phyloP scores from a whole-genome alignment of 2,329 filamentous ascomycete species.

The Neopestalotiopsis clavispora region DNA sequence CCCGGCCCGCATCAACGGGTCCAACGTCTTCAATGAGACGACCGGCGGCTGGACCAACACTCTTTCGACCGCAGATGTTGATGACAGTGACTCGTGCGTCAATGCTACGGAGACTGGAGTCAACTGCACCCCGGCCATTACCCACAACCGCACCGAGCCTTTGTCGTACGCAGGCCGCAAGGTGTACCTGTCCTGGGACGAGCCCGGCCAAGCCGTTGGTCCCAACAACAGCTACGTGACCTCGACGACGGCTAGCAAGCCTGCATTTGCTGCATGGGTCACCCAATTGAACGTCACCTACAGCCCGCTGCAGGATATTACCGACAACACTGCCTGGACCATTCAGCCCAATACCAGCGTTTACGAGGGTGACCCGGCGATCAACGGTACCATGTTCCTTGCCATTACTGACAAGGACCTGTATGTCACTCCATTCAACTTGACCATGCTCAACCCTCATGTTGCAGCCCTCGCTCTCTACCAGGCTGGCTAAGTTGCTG shows the following conservation, averaged over 20 bases:
- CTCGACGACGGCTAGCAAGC: slow-evolving; percentile 57
- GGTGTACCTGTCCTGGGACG: slow-evolving; percentile 76
- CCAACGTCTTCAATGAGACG: slow-evolving; percentile 67
- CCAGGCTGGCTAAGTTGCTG: slow-evolving; percentile 68
- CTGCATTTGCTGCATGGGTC: slow-evolving; percentile 77
- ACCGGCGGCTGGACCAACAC: slow-evolving; percentile 63
- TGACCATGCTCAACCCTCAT: slow-evolving; percentile 75
- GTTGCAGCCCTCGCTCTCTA: slow-evolving; percentile 78
- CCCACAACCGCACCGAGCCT: slow-evolving; percentile 71
- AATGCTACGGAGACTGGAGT: slow-evolving; percentile 58
- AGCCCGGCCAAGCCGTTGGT: slow-evolving; percentile 69
- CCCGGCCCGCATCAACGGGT: slow-evolving; percentile 68
- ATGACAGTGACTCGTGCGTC: slow-evolving; percentile 56
- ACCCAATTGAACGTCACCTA: slow-evolving; percentile 79
- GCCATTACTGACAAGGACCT: slow-evolving; percentile 73
- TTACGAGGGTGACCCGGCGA: slow-evolving; percentile 68
- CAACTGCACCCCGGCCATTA: slow-evolving; percentile 68
- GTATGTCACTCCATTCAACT: slow-evolving; percentile 77
- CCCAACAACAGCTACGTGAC: slow-evolving; percentile 87
- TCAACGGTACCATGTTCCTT: slow-evolving; percentile 82
- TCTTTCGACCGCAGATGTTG: slow-evolving; percentile 51
- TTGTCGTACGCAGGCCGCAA: slow-evolving; percentile 76
- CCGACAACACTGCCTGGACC: slow-evolving; percentile 64
- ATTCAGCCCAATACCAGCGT: slow-evolving; percentile 75
- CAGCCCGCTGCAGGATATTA: slow-evolving; percentile 60